Evolutionary conservation across 306 rosid genomes (phyloP).

Genomic region (Herpetospermum pedunculosum): DNA sequence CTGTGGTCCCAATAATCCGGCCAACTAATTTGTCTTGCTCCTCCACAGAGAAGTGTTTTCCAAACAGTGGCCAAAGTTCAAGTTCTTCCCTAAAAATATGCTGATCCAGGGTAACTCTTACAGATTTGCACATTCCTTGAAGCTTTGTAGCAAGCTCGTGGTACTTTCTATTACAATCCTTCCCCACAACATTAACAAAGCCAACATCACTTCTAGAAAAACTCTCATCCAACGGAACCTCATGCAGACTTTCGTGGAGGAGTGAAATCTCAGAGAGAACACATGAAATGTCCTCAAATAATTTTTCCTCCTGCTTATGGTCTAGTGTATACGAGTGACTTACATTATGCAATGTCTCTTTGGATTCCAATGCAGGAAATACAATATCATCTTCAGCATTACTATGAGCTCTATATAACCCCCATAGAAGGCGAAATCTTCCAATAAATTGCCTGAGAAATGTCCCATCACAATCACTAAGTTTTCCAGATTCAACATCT

Average conservation of each 20-base stretch:
- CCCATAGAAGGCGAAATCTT: constrained; percentile 96
- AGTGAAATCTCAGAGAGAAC: constrained; percentile 82
- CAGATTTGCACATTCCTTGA: constrained; percentile 98
- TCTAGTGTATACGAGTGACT: constrained; percentile 93
- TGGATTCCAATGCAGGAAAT: constrained; percentile 95
- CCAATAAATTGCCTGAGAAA: constrained; percentile 71
- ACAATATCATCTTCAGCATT: constrained; percentile 99
- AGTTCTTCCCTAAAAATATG: constrained; percentile 96
- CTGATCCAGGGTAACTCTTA: constrained; percentile 85
- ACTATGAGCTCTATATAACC: constrained; percentile 96
- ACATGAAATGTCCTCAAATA: constrained; percentile 74
- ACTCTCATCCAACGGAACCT: constrained; percentile 24
- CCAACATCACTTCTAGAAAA: constrained; percentile 22
- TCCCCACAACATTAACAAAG: constrained; percentile 24
- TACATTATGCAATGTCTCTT: constrained; percentile 93
- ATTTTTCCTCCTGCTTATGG: constrained; percentile 89
- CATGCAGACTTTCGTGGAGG: constrained; percentile 58
- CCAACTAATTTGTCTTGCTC: constrained; percentile 98
- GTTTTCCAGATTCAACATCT: constrained; percentile 96
- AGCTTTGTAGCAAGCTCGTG: constrained; percentile 87
- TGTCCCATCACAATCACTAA: constrained; percentile 66
- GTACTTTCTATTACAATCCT: constrained; percentile 49
- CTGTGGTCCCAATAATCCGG: constrained; percentile 94
- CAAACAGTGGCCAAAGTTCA: constrained; percentile 96
- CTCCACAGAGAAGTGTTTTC: constrained; percentile 83